Base-by-base conservation (phyloP, 139 green algal genomes). In the Chlamydomonas incerta region DNA sequence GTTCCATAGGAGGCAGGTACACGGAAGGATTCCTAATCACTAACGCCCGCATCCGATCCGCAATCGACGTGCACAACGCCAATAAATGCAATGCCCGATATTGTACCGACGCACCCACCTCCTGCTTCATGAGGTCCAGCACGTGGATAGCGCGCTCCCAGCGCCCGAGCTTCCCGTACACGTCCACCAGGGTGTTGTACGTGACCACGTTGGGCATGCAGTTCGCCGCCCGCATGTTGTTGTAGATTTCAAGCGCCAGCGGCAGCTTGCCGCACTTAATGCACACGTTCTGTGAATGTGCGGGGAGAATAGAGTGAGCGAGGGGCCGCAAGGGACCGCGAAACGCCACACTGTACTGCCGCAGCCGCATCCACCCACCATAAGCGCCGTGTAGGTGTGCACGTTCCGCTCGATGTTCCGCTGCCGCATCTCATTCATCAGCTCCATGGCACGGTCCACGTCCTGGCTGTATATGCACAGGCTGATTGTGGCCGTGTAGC, bases 301-400 rank as follows among this genome's bases (percentile, higher is more conserved):
- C n/a, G n/a, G n/a, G n/a, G n/a, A n/a, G n/a, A n/a, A n/a, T n/a
- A n/a, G n/a, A n/a, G n/a, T n/a, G n/a, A n/a, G n/a, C n/a, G n/a
- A n/a, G n/a, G n/a, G n/a, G n/a, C n/a, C n/a, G n/a, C n/a, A n/a
- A n/a, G n/a, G n/a, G n/a, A n/a, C n/a, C n/a, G n/a, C 41, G 41
- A 50, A 50, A 50, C 5, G 41, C n/a, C n/a, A n/a, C n/a, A n/a
- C 8, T 50, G 41, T 50, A 50, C 41, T 50, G 41, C 41, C 41
- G 41, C 6, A 8, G 41, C 41, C 41, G 41, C 41, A 8, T 8
- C 41, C 41, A 50, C 41, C 65, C 46, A 85, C 79, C 93, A 96
- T 95, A 17, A 96, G 83, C 34, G 93, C 93, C 0, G 95, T 97
- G 91, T 96, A 97, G 14, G 95, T 97, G 90, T 97, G 94, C 55